These are phyloP conservation scores for Epichloe gansuensis DNA, from an alignment of 2,329 filamentous ascomycete species.

Conservation along the genomic window DNA sequence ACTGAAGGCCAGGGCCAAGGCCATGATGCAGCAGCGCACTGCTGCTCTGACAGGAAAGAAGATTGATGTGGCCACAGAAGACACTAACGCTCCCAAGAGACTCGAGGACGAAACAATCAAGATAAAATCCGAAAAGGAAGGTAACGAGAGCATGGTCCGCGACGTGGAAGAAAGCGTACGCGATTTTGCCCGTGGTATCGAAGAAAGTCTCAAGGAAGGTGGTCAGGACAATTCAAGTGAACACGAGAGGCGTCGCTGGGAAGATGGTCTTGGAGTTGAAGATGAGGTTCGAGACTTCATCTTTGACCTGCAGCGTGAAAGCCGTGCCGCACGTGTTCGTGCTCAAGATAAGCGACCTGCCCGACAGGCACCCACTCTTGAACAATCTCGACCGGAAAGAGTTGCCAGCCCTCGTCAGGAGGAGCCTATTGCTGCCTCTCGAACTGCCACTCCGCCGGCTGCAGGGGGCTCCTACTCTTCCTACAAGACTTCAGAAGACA, in stretches of 20 bases:
- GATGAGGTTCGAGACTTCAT: slow-evolving; percentile 97
- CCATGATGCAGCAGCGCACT: slow-evolving; percentile 97
- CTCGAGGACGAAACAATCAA: slow-evolving; percentile 79
- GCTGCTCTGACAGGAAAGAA: slow-evolving; percentile 84
- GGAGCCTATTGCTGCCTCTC: slow-evolving; percentile 39
- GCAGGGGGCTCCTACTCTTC: slow-evolving; percentile 60
- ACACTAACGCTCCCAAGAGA: slow-evolving; percentile 67
- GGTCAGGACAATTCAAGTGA: slow-evolving; percentile 63
- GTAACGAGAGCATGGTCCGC: slow-evolving; percentile 89
- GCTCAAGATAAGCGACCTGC: slow-evolving; percentile 42
- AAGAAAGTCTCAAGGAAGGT: slow-evolving; percentile 77
- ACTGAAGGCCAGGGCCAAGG: slow-evolving; percentile 86
- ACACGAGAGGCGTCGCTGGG: slow-evolving; percentile 87
- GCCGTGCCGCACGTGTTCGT: slow-evolving; percentile 59
- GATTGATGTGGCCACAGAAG: slow-evolving; percentile 53
- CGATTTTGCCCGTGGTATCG: slow-evolving; percentile 73
- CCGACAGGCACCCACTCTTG: slow-evolving; percentile 26
- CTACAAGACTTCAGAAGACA: slow-evolving; percentile 84
- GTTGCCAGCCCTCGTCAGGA: slow-evolving; percentile 34
- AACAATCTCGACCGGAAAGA: slow-evolving; percentile 29
- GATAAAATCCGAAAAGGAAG: slow-evolving; percentile 73
- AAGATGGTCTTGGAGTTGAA: slow-evolving; percentile 89
- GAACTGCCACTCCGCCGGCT: slow-evolving; percentile 31
- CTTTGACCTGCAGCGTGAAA: slow-evolving; percentile 83
- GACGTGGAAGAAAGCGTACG: slow-evolving; percentile 94